Evolutionary conservation across 1,284 basidiomycete species (phyloP).

Genomic region (Ceratobasidium sp.): DNA sequence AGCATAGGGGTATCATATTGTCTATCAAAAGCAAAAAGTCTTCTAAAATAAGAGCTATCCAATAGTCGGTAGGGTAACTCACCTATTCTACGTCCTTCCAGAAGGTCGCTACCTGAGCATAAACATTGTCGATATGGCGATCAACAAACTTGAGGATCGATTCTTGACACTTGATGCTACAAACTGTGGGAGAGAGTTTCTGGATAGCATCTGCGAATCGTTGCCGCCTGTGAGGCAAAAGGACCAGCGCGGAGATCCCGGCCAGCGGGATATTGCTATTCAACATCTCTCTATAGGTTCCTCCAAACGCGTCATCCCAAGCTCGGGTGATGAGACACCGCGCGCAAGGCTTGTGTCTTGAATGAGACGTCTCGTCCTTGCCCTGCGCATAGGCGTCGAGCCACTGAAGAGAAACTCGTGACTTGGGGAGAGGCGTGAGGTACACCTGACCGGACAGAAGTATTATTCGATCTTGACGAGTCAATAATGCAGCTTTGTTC

Average conservation of each 20-base stretch:
- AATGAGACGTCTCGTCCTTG: neutral
- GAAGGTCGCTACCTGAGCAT: slow-evolving; percentile 9
- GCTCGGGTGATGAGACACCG: slow-evolving; percentile 11
- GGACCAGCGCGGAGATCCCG: slow-evolving; percentile 14
- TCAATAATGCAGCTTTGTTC: slow-evolving; percentile 16
- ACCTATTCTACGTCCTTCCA: slow-evolving; percentile 36
- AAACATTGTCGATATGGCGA: slow-evolving; percentile 30
- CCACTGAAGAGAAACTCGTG: slow-evolving; percentile 19
- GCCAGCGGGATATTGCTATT: slow-evolving; percentile 24
- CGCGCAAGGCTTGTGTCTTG: slow-evolving; percentile 4
- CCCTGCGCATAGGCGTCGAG: slow-evolving; percentile 1
- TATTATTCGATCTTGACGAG: slow-evolving; percentile 41
- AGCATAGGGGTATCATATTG: neutral
- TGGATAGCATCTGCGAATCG: slow-evolving; percentile 15
- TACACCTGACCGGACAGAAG: slow-evolving; percentile 23
- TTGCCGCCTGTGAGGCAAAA: slow-evolving; percentile 9
- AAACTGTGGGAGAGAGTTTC: neutral
- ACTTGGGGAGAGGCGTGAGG: slow-evolving; percentile 29
- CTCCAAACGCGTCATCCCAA: slow-evolving; percentile 23
- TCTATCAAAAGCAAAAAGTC: neutral
- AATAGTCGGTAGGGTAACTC: neutral
- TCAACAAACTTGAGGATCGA: slow-evolving; percentile 28
- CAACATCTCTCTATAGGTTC: slow-evolving; percentile 1
- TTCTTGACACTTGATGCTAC: slow-evolving; percentile 24
- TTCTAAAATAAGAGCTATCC: neutral